Percentiles rank a stretch among this genome's conserved stretches.
These are phyloP conservation scores for Bacidia rubella DNA, from an alignment of 495 filamentous ascomycete species.

Conservation along the genomic window DNA sequence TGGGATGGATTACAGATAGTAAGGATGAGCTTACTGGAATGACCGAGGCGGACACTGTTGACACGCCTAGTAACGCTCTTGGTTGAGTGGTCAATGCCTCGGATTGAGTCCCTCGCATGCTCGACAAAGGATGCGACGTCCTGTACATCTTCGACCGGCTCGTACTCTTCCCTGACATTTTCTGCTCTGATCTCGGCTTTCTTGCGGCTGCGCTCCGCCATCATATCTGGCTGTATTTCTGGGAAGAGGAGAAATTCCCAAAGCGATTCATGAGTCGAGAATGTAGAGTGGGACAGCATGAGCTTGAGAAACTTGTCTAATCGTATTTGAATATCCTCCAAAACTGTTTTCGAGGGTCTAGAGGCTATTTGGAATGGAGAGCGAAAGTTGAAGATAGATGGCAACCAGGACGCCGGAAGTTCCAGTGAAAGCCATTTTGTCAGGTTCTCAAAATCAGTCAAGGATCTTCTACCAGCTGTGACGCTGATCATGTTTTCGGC, in stretches of 20 bases:
- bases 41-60: constrained; percentile 41
- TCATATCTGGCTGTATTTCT: constrained; percentile 77
- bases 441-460: constrained; percentile 83
- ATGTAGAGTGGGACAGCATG: constrained; percentile 79
- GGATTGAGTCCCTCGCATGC: constrained; percentile 77
- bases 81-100: constrained; percentile 67
- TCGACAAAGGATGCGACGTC: constrained; percentile 89
- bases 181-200: constrained; percentile 77
- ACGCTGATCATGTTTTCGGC: constrained; percentile 41
- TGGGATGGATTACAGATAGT: too few relatives aligned
- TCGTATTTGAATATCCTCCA: constrained; percentile 76
- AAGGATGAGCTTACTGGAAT: constrained; percentile 33
- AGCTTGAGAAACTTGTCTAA: constrained; percentile 79
- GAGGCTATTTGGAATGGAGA: constrained; percentile 88
- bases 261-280: constrained; percentile 90
- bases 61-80: constrained; percentile 62
- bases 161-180: constrained; percentile 73
- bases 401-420: constrained; percentile 90
- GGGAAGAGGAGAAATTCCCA: constrained; percentile 99
- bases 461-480: constrained; percentile 83
- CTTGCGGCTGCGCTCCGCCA: constrained; percentile 72
- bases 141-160: constrained; percentile 70
- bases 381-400: constrained; percentile 60
- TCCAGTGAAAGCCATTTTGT: constrained; percentile 78
- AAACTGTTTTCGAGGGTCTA: constrained; percentile 71